Conservation (phyloP, 2,329 filamentous ascomycete species). For the Ophiostoma montium region DNA sequence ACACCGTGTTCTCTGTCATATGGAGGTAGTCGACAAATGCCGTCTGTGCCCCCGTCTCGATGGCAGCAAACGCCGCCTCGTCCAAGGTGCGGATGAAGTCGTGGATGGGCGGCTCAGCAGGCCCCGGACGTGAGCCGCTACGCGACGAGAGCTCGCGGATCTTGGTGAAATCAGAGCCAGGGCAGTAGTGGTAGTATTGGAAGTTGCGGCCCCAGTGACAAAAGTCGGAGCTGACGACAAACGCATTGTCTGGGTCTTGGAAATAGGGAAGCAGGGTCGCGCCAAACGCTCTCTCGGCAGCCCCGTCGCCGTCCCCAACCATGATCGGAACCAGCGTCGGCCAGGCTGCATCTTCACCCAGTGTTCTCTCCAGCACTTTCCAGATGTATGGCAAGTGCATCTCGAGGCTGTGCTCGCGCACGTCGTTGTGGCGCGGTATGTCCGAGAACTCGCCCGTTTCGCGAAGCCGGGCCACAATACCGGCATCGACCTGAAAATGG, state of each 20-base stretch:
- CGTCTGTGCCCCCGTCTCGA: slow-evolving; percentile 60
- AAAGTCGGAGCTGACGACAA: slow-evolving; percentile 89
- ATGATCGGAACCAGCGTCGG: slow-evolving; percentile 75
- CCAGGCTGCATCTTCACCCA: slow-evolving; percentile 31
- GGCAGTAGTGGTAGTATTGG: slow-evolving; percentile 65
- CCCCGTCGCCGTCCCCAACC: slow-evolving; percentile 56
- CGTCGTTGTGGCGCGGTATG: slow-evolving; percentile 55
- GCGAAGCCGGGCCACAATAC: slow-evolving; percentile 35
- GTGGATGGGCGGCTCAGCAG: slow-evolving; percentile 47
- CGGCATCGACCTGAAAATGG: slow-evolving; percentile 48
- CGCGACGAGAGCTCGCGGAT: slow-evolving; percentile 24
- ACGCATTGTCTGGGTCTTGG: slow-evolving; percentile 58
- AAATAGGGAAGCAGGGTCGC: slow-evolving; percentile 64
- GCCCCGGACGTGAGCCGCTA: slow-evolving; percentile 19
- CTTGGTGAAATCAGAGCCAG: slow-evolving; percentile 27
- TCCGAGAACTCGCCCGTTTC: slow-evolving; percentile 41
- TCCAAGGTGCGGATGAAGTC: slow-evolving; percentile 76
- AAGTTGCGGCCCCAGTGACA: slow-evolving; percentile 90
- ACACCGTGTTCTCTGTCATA: slow-evolving; percentile 78
- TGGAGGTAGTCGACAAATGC: slow-evolving; percentile 55
- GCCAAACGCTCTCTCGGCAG: slow-evolving; percentile 56
- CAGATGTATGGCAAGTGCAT: slow-evolving; percentile 94
- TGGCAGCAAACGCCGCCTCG: slow-evolving; percentile 67
- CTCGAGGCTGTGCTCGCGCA: slow-evolving; percentile 83
- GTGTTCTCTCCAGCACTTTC: slow-evolving; percentile 48